These are phyloP conservation scores for Stentor roeselii DNA, from an alignment of 73 alveolate genomes.

Conservation along the genomic window DNA sequence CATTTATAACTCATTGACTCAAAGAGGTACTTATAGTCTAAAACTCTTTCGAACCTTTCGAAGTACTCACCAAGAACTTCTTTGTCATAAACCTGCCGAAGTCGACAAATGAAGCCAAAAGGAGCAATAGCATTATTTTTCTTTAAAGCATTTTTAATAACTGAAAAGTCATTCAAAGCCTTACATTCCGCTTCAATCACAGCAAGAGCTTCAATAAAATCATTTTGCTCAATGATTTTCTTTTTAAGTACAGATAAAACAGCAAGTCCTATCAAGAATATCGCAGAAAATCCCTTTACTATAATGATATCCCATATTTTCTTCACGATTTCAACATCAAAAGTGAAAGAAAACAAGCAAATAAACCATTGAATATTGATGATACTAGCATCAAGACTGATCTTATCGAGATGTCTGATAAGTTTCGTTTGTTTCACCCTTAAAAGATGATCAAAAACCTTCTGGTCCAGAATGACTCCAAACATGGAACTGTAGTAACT, in stretches of 20 bases:
- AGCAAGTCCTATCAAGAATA: conserved; percentile 53
- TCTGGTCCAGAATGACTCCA: conserved; percentile 69
- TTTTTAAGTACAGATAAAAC: conserved; percentile 47
- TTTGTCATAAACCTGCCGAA: neutral
- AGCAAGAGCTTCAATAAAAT: conserved; percentile 41
- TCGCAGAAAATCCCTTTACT: conserved; percentile 57
- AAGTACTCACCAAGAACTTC: neutral
- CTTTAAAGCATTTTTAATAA: neutral
- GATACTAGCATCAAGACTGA: conserved; percentile 52
- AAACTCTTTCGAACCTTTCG: neutral
- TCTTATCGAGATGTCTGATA: conserved; percentile 40
- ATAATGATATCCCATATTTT: conserved; percentile 66
- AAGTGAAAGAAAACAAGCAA: conserved; percentile 62
- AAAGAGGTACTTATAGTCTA: neutral
- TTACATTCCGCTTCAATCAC: neutral
- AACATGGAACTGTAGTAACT: conserved; percentile 67
- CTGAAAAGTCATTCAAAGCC: neutral
- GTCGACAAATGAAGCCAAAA: neutral
- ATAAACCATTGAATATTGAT: conserved; percentile 79
- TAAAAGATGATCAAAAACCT: conserved; percentile 54
- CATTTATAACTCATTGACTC: neutral
- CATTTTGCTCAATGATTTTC: conserved; percentile 35
- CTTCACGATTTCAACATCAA: conserved; percentile 48
- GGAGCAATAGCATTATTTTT: neutral
- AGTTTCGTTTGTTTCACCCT: conserved; percentile 49